These are phyloP conservation scores for Raphanus hybrid DNA, from an alignment of 441 rosid genomes.

Conservation along the genomic window DNA sequence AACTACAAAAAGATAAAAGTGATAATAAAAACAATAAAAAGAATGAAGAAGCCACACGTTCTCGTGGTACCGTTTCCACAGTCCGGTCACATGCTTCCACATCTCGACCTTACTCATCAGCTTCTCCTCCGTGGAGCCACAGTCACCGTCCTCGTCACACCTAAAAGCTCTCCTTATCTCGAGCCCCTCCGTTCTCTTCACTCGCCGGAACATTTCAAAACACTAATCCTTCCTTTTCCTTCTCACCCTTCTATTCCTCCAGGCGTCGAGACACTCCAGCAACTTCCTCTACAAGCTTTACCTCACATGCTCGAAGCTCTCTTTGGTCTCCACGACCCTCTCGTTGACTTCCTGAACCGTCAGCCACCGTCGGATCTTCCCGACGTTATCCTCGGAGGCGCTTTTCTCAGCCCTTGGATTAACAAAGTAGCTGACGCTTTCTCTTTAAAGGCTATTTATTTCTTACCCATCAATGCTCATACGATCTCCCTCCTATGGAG, in stretches of 20 bases:
- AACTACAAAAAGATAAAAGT: neutral
- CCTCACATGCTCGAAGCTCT: conserved; percentile 41
- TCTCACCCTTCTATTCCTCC: conserved; percentile 19
- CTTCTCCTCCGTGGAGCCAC: conserved; percentile 52
- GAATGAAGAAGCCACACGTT: conserved; percentile 37
- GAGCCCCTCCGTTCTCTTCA: conserved; percentile 44
- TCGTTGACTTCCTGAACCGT: conserved; percentile 33
- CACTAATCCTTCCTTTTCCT: conserved; percentile 47
- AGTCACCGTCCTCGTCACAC: conserved; percentile 53
- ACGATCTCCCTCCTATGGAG: conserved; percentile 15
- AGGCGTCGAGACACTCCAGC: conserved; percentile 26
- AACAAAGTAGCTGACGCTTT: conserved; percentile 42
- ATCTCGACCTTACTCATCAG: conserved; percentile 60
- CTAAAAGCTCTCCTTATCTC: conserved; percentile 47
- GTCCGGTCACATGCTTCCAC: conserved; percentile 64
- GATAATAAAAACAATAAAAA: too few relatives aligned
- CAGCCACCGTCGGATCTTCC: conserved; percentile 43
- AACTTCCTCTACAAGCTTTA: conserved; percentile 28
- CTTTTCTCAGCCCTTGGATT: conserved; percentile 60
- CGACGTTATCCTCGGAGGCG: conserved; percentile 47
- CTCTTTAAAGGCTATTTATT: conserved; percentile 35
- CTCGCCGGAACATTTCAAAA: conserved; percentile 38
- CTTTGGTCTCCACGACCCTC: conserved; percentile 46
- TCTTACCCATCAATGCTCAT: conserved; percentile 35
- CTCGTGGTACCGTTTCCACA: conserved; percentile 57